phyloP scores from a whole-genome alignment of 2,329 filamentous ascomycete genomes.

The Colletotrichum orchidophilum region DNA sequence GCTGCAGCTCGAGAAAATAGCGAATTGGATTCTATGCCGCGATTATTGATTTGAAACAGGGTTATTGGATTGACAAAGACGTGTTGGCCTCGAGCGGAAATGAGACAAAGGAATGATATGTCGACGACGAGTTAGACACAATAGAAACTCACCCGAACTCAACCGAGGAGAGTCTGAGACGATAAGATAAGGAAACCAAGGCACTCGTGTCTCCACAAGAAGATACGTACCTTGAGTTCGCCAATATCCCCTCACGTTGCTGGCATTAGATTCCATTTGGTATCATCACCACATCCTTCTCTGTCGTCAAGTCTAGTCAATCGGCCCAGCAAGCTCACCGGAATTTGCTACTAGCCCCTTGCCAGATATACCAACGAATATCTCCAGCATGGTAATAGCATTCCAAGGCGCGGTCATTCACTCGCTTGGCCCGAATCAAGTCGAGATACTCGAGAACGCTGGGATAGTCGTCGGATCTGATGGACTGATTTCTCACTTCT shows the following conservation, averaged over 20 bases:
- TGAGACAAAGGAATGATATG: not conserved
- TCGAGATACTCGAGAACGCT: constrained; percentile 50
- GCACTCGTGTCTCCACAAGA: not conserved
- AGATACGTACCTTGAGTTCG: not conserved
- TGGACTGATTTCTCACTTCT: constrained; percentile 40
- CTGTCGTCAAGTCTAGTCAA: not conserved
- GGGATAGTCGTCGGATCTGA: constrained; percentile 42
- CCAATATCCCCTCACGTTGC: not conserved
- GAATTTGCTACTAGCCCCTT: not conserved
- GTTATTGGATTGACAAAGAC: not conserved
- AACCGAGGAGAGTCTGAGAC: not conserved
- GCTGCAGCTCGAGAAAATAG: no score
- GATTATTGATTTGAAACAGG: no score
- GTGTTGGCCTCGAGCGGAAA: not conserved
- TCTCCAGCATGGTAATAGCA: constrained; percentile 22
- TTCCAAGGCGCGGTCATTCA: constrained; percentile 56
- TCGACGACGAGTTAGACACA: not conserved
- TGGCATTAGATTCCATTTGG: not conserved
- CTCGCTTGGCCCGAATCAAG: constrained; percentile 42
- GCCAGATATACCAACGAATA: not conserved
- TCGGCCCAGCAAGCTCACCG: not conserved
- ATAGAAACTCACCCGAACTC: not conserved
- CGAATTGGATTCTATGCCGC: no score
- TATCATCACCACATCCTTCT: not conserved
- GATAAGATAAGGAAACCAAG: not conserved